A percentile compares a stretch with the other conserved stretches of the same genome.
These are phyloP conservation scores for Prunus kanzakura DNA, from an alignment of 306 rosid species.

Conservation along the genomic window DNA sequence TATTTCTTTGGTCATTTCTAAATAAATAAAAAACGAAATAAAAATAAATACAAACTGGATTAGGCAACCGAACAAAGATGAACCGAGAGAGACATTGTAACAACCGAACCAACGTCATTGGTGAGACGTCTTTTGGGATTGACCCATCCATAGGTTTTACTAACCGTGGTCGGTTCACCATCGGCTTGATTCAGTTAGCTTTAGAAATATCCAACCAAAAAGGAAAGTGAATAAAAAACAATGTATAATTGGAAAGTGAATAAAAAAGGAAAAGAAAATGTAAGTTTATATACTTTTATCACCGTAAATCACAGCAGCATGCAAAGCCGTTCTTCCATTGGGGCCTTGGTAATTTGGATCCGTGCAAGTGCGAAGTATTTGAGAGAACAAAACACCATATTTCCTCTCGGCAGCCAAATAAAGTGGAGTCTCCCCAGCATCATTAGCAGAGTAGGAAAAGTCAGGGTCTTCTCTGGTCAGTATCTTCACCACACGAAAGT, in stretches of 20 bases:
- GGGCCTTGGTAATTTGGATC: background rate
- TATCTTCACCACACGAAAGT: background rate
- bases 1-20: background rate
- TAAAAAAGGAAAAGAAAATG: background rate
- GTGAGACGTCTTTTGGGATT: no score
- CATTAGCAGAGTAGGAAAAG: background rate
- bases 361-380: background rate
- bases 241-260: background rate
- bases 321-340: background rate
- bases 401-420: slow-evolving; percentile 13
- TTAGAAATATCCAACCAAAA: no score
- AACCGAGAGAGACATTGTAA: no score
- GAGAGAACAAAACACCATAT: accelerated
- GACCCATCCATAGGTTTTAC: no score
- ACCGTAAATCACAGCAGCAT: background rate
- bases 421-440: slow-evolving; percentile 4
- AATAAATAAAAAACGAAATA: background rate
- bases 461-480: background rate
- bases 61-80: no score
- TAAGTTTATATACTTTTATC: background rate
- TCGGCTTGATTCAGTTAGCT: no score
- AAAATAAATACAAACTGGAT: no score
- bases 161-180: no score
- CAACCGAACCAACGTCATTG: no score
- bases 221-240: background rate